Evolutionary conservation across 805 yeast genomes (phyloP), one percentile per base, ranked within the genome.

Genomic region (Cyberlindnera xylosilytica): DNA sequence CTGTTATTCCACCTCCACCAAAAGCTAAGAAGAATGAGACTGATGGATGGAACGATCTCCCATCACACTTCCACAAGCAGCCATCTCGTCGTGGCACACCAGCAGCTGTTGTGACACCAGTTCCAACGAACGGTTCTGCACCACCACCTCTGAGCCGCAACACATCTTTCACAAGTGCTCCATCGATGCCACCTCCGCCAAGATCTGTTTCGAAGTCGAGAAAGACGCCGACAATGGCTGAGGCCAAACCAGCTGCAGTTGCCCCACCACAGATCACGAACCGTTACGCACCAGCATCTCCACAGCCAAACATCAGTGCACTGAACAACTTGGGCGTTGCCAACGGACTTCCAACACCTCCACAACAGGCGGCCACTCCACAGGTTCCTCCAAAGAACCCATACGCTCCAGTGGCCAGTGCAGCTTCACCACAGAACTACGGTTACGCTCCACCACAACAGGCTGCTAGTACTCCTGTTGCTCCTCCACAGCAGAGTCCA

Each of bases 41-140:
- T 29, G 86, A 81, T 29, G 87, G 87, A 4, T 81, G 88, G 87
- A 81, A 81, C 53, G 87, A 81, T 56, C 64, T 82, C 46, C 87
- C 88, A 38, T 70, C 76, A 10, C 64, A 71, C 9, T 73, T 73
- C 63, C 72, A 72, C 36, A 56, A 54, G 20, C 51, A 46, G 32
- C 50, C 53, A 24, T 23, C 64, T 22, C 62, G 72, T 9, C 73
- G 74, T 39, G 66, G 73, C 29, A 66, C 73, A 23, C 72, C 76
- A 17, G 69, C 79, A 15, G 65, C 76, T 6, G 65, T 70, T 15
- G 52, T 52, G 5, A 33, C 58, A 7, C 58, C 64, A 20, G 45
- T 56, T 10, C 30, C 45, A 15, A 13, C 29, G 3, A 40, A 40
- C 15, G 58, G 63, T 15, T 32, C 58, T n/a, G 42, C 62, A 30